phyloP scores from a whole-genome alignment of 2,329 filamentous ascomycete genomes.

The Rasamsonia emersonii region DNA sequence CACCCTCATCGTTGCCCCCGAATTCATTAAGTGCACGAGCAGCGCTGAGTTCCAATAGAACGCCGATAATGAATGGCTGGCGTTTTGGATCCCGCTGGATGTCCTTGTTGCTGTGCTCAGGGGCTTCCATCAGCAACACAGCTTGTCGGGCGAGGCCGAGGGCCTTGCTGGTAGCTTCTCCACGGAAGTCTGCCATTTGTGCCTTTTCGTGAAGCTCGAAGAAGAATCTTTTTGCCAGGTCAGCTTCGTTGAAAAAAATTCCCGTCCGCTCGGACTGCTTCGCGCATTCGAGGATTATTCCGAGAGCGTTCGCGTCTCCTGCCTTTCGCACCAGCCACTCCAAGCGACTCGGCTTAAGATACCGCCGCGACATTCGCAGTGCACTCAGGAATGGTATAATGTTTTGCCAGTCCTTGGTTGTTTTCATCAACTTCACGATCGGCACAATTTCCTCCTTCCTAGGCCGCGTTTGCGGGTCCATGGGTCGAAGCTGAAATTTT shows the following conservation, averaged over 20 bases:
- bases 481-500: conserved; percentile 28
- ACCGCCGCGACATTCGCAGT: conserved; percentile 21
- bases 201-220: conserved; percentile 25
- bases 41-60: conserved; percentile 38
- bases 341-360: conserved; percentile 16
- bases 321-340: conserved; percentile 32
- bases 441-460: conserved; percentile 22
- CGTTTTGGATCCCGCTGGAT: conserved; percentile 26
- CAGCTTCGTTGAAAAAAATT: conserved; percentile 22
- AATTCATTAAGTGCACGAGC: conserved; percentile 30
- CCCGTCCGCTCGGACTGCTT: conserved; percentile 27
- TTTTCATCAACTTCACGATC: conserved; percentile 28
- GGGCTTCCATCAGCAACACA: conserved; percentile 26
- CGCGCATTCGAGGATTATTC: conserved; percentile 27
- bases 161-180: conserved; percentile 19
- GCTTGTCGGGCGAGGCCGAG: conserved; percentile 26
- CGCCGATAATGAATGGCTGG: conserved; percentile 34
- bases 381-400: conserved; percentile 33
- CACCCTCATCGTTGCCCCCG: conserved; percentile 30
- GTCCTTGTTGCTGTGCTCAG: conserved; percentile 20
- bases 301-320: conserved; percentile 25
- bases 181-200: conserved; percentile 24
- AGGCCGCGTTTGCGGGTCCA: conserved; percentile 25
- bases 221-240: conserved; percentile 26
- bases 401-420: conserved; percentile 32